phyloP scores from a whole-genome alignment of 176 grass and related monocot species.

The Cocos nucifera region DNA sequence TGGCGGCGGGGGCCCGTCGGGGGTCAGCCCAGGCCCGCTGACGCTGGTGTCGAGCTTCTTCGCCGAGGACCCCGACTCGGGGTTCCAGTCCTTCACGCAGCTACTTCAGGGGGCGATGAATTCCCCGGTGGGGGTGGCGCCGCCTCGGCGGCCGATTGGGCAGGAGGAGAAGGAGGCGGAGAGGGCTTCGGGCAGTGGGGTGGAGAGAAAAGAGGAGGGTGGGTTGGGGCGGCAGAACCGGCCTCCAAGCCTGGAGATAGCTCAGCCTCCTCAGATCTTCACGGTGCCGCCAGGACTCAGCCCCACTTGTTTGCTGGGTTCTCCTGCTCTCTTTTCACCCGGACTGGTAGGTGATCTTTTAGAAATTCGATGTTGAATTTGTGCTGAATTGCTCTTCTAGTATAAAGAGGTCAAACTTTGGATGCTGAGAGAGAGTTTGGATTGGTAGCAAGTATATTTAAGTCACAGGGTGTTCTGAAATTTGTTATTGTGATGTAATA shows the following conservation, averaged over 20 bases:
- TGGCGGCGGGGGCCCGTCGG: neutral
- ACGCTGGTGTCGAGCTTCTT: slow-evolving; percentile 87
- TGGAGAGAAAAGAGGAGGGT: slow-evolving; percentile 21
- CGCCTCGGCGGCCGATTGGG: neutral
- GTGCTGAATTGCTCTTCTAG: too few relatives aligned
- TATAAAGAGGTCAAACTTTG: too few relatives aligned
- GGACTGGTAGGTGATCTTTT: slow-evolving; percentile 37
- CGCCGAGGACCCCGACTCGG: slow-evolving; percentile 30
- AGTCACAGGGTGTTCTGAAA: too few relatives aligned
- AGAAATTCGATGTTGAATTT: slow-evolving; percentile 1
- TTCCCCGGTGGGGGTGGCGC: neutral
- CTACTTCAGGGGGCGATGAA: slow-evolving; percentile 47
- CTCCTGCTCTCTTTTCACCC: slow-evolving; percentile 61
- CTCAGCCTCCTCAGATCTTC: slow-evolving; percentile 32
- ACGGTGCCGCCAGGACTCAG: slow-evolving; percentile 64
- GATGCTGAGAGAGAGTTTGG: too few relatives aligned
- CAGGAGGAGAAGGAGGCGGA: neutral
- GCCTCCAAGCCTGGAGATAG: slow-evolving; percentile 24
- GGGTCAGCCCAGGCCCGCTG: slow-evolving; percentile 74
- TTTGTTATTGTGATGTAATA: too few relatives aligned
- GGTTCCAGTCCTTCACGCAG: slow-evolving; percentile 54
- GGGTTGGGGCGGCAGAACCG: slow-evolving; percentile 4
- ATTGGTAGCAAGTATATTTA: too few relatives aligned
- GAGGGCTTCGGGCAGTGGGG: neutral
- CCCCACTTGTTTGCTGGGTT: slow-evolving; percentile 61